Evolutionary conservation across 2,329 filamentous ascomycete species (phyloP).

Genomic region (Claviceps maximensis): DNA sequence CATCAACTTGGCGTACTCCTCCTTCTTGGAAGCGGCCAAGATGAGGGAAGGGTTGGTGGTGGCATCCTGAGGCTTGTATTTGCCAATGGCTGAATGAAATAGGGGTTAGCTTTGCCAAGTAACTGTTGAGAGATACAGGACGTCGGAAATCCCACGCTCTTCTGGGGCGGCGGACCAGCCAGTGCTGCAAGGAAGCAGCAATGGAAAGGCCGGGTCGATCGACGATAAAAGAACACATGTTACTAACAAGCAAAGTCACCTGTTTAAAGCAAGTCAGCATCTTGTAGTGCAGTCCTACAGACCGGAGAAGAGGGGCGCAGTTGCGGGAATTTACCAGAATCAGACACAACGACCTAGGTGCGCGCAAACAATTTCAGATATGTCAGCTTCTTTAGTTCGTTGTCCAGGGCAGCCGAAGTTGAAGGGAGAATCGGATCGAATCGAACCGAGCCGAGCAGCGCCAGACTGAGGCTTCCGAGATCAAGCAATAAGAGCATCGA

Average conservation of each 20-base stretch:
- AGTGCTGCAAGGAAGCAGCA: background rate
- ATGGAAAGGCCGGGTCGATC: background rate
- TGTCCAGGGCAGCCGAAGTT: background rate
- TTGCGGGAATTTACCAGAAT: constrained; percentile 62
- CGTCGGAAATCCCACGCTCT: background rate
- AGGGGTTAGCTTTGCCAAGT: constrained; percentile 12
- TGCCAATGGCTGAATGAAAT: constrained; percentile 65
- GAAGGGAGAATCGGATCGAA: background rate
- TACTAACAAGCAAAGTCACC: constrained; percentile 67
- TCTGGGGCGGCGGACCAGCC: background rate
- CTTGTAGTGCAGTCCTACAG: too few species aligned
- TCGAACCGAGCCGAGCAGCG: background rate
- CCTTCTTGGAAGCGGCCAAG: constrained; percentile 94
- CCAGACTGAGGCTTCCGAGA: background rate
- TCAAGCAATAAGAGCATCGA: background rate
- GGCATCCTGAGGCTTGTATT: constrained; percentile 99
- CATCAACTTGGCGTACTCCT: constrained; percentile 87
- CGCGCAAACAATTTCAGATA: constrained; percentile 8
- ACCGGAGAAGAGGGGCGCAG: constrained; percentile 9
- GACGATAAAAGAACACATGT: constrained; percentile 1
- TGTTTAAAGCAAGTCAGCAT: constrained; percentile 25
- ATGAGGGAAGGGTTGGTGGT: constrained; percentile 99
- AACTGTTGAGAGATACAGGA: background rate
- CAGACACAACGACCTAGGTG: constrained; percentile 76
- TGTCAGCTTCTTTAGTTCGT: constrained; percentile 12